Evolutionary conservation across 2,329 filamentous ascomycete species (phyloP), one percentile per base, ranked within the genome.

Genomic region (Fusarium keratoplasticum): DNA sequence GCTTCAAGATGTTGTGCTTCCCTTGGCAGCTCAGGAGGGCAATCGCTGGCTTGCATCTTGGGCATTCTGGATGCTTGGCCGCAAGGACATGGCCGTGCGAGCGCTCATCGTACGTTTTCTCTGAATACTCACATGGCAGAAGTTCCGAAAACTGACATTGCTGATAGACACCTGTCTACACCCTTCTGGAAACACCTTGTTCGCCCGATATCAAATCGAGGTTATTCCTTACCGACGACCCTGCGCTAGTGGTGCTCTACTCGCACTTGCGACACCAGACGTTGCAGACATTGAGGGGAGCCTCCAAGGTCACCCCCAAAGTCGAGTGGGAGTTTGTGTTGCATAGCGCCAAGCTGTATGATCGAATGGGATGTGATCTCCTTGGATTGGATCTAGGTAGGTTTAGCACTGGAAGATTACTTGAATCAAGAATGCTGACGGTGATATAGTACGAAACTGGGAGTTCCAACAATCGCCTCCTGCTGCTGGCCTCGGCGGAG

Each of bases 41-140:
- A 96, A 99, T 79, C 89, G 96, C 66, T 99, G 96, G 96, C 89
- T 98, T 67, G 94, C 95, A 13, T 96, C 94, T 0, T 99, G 96
- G 96, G 94, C 94, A 3, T 98, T 98, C 80, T 97, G 95, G 93
- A 94, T 98, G 88, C 87, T 98, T 6, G 91, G 91, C 40, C 89
- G 93, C 71, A 90, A 92, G 69, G 94, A 97, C 75, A 93, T 95
- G 87, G 94, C 96, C 7, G 95, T 98, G 8, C 90, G 94, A 61
- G 91, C 93, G 8, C 86, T 99, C 5, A 93, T 97, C 76, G 93
- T 95, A 84, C 86, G 91, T 84, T 20, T 22, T 13, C 20, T 35
- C 16, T 20, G 7, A 8, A 33, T 22, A n/a, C 11, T 29, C 6
- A 18, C 16, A 13, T 6, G 11, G 25, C 8, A 2, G 50, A 9